phyloP scores from a whole-genome alignment of 305 asterid genomes.

The Fraxinus nigra region DNA sequence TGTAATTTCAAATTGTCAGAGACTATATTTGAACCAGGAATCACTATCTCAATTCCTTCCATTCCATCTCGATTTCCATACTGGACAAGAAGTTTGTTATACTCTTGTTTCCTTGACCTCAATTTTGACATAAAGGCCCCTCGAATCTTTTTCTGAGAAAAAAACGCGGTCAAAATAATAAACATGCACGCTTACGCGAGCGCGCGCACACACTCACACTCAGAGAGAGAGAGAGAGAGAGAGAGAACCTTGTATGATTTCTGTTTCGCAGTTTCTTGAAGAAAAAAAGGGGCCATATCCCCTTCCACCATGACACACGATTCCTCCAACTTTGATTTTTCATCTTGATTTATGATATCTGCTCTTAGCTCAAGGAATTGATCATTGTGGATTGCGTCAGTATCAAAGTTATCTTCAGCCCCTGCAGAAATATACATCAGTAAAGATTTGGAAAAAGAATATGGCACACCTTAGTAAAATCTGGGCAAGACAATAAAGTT shows the following conservation, averaged over 20 bases:
- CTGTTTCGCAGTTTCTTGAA: slow-evolving; percentile 36
- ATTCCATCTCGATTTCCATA: slow-evolving; percentile 28
- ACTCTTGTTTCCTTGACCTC: slow-evolving; percentile 52
- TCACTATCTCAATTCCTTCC: slow-evolving; percentile 20
- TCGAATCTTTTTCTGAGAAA: slow-evolving; percentile 57
- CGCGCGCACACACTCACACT: neutral
- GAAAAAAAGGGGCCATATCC: slow-evolving; percentile 27
- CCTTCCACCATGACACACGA: slow-evolving; percentile 73
- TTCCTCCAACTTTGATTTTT: slow-evolving; percentile 48
- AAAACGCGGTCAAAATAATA: slow-evolving; percentile 8
- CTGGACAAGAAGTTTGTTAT: slow-evolving; percentile 23
- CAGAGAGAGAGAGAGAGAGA: neutral
- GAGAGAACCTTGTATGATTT: slow-evolving; percentile 70
- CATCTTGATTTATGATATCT: slow-evolving; percentile 34
- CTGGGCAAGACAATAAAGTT: neutral
- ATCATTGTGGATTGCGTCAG: slow-evolving; percentile 38
- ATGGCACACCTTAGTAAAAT: neutral
- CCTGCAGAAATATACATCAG: slow-evolving; percentile 15
- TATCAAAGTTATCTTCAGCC: slow-evolving; percentile 34
- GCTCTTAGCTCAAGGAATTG: slow-evolving; percentile 24
- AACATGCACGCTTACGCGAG: neutral
- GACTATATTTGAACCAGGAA: slow-evolving; percentile 21
- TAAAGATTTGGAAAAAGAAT: neutral
- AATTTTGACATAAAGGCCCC: slow-evolving; percentile 54
- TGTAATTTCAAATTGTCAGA: slow-evolving; percentile 16